Evolutionary conservation across 2,329 filamentous ascomycete genomes (phyloP), one percentile per base, ranked within the genome.

Genomic region (Aspergillus novoparasiticus): DNA sequence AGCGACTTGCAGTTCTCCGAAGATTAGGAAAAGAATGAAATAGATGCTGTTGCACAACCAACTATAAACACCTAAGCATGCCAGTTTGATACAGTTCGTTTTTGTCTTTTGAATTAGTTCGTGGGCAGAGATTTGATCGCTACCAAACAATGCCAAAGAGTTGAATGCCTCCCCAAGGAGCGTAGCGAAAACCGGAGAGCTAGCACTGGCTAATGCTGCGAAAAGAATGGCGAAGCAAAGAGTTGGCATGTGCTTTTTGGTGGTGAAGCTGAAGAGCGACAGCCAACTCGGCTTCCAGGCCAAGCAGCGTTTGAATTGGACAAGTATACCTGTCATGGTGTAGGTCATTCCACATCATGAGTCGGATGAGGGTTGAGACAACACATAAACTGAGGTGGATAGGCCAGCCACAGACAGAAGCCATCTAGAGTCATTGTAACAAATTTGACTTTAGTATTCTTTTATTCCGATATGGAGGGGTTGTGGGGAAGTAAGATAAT

Each of bases 1-100:
- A 36, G 85, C 86, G 0, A 90, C 92, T 68, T 97, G 92, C 2
- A 92, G 71, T 76, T 97, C 94, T 16, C 94, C 92, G 75, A 95
- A 95, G 0, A 85, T 74, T 34, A 94, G 81, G 88, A 94, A 97
- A 0, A 86, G 76, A 1, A 84, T 83, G 69, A 93, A 89, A 68
- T 92, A 90, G 1, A 84, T 73, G 3, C 86, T 85, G 68, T 91
- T 89, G 19, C 89, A 77, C 0, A 93, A 53, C 87, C 91, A 94
- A 54, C 86, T 88, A 0, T 80, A 85, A 0, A 81, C 75, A 0
- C 90, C 92, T 0, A 97, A 76, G 0, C 81, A 83, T 0, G 87
- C 77, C 50, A 97, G 79, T 30, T 87, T 84, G 30, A 89, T 68
- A 54, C 88, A 89, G 79, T 88, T 89, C 48, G 75, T 82, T 0